These are phyloP conservation scores for Neurospora sp. DNA, from an alignment of 2,329 filamentous ascomycete genomes.

Conservation along the genomic window DNA sequence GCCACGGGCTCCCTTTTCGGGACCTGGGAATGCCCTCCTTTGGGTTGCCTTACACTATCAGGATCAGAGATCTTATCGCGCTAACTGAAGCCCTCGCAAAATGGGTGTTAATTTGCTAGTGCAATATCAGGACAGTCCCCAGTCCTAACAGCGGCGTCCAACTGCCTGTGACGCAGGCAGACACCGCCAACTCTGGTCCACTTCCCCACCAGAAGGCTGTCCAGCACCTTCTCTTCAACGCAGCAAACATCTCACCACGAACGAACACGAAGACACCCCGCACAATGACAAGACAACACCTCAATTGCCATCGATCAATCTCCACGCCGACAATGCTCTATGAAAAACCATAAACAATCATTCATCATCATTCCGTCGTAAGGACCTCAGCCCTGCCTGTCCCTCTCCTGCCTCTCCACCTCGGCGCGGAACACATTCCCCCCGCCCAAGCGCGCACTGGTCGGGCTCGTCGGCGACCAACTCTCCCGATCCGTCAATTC, in stretches of 20 bases:
- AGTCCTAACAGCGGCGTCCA: too few species aligned
- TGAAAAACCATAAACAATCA: neutral
- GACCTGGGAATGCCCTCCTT: neutral
- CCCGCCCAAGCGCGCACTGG: neutral
- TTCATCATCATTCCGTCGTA: neutral
- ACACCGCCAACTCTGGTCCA: neutral
- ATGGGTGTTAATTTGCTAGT: neutral
- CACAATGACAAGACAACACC: neutral
- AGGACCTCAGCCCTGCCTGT: neutral
- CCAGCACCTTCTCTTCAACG: neutral
- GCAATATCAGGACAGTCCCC: neutral
- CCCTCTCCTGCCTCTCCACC: slow-evolving; percentile 24
- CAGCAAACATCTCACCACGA: neutral
- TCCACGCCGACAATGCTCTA: neutral
- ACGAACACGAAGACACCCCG: neutral
- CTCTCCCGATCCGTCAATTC: slow-evolving; percentile 23
- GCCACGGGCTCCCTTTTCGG: too few species aligned
- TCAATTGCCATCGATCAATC: neutral
- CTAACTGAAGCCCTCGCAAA: accelerated
- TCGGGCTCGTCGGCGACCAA: slow-evolving; percentile 19
- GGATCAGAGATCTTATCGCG: neutral
- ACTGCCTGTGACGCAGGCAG: neutral
- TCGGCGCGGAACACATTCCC: slow-evolving; percentile 30
- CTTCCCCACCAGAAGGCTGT: neutral
- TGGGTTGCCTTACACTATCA: neutral